phyloP scores from a whole-genome alignment of 176 grass and related monocot species.

The Juncus inflexus region DNA sequence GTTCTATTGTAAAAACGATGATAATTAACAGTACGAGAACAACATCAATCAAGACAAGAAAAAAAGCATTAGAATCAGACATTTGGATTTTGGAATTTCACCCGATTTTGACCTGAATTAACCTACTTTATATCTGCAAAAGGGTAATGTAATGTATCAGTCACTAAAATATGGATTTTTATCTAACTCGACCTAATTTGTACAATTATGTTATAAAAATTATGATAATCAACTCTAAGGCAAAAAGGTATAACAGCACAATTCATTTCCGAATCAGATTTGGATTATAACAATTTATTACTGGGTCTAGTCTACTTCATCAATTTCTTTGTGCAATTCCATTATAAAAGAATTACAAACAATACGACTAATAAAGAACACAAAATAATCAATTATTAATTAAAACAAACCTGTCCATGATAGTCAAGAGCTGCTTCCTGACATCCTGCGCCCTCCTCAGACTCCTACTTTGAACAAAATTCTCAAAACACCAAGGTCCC shows the following conservation, averaged over 20 bases:
- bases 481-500: slow-evolving; percentile 96
- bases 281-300: not conserved
- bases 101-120: too few species aligned
- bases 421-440: slow-evolving; percentile 87
- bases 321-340: not conserved
- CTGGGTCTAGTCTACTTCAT: not conserved
- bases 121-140: too few species aligned
- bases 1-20: too few species aligned
- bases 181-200: not conserved
- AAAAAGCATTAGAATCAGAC: too few species aligned
- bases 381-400: slow-evolving; percentile 7
- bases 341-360: not conserved
- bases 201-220: not conserved
- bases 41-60: too few species aligned
- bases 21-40: too few species aligned
- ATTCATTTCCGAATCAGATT: not conserved
- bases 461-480: slow-evolving; percentile 86
- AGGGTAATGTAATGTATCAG: too few species aligned
- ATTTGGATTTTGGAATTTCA: too few species aligned
- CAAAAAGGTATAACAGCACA: not conserved
- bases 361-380: slow-evolving; percentile 8
- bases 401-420: slow-evolving; percentile 79
- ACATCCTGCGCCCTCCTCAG: slow-evolving; percentile 87
- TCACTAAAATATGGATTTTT: not conserved
- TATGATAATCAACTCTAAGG: not conserved